Evolutionary conservation across 2,329 filamentous ascomycete genomes (phyloP), one percentile per base, ranked within the genome.

Genomic region (Pseudogymnoascus sp.): DNA sequence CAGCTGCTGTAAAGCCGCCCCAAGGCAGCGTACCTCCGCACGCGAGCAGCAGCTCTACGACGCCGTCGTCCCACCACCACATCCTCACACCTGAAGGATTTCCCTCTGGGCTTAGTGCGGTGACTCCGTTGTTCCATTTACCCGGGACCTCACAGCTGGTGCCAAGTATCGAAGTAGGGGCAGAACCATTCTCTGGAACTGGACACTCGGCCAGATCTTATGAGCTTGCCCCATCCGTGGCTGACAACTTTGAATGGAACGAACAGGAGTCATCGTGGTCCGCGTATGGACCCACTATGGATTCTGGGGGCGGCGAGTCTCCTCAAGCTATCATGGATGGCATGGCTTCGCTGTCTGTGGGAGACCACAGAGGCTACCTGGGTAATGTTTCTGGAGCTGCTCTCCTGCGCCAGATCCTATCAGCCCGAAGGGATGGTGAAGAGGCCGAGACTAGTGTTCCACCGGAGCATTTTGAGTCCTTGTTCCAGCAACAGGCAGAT

Each of bases 271-370:
- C 57, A 11, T 59, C 57, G 31, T 59, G 57, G 57, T 21, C 57
- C 33, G 37, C 37, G n/a, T 24, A 59, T 41, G 57, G 37, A 10
- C 37, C 31, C 21, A 26, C 37, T 26, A 26, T 37, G 57, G 57
- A 59, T 59, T 29, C 57, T 31, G 57, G 33, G 21, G 57, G 37
- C 17, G 26, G 21, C 33, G 37, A 54, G n/a, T 11, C 47, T 54
- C 47, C 47, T 33, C 47, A 54, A 54, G 47, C n/a, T 9, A 54
- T 64, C 15, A 47, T 66, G 31, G 64, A 66, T 41, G 64, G 64
- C 26, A 66, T 66, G 64, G 64, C 64, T n/a, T 65, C 64, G 11
- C 57, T 66, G 11, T 63, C 64, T 1, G 63, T 64, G 11, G 60
- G 63, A 10, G 63, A 65, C 41, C 60, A 61, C 7, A 63, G 58